A percentile compares a stretch with the other conserved stretches of the same genome.
Evolutionary conservation across 768 basidiomycete genomes (phyloP).

Genomic region (Boletales sp.): DNA sequence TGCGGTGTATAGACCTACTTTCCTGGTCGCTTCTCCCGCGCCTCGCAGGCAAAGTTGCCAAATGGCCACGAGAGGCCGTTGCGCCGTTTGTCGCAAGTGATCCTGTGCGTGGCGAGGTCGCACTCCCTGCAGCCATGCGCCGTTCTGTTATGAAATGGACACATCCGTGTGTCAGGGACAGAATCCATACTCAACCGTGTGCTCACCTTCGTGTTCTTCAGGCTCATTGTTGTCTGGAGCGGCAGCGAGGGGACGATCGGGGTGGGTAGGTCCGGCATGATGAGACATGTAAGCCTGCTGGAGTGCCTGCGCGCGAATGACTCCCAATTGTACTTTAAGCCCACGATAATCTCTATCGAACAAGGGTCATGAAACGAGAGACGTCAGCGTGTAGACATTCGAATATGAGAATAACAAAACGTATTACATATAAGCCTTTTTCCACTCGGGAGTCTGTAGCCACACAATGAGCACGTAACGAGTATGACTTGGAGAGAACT

Average conservation of each 20-base stretch:
- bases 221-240: neutral
- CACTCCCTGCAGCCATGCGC: neutral
- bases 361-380: neutral
- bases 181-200: neutral
- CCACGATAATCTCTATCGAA: conserved; percentile 61
- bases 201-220: conserved; percentile 1
- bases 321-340: conserved; percentile 67
- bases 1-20: conserved; percentile 4
- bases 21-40: neutral
- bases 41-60: neutral
- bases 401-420: neutral
- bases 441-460: conserved; percentile 61
- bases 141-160: neutral
- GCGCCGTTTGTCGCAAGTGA: neutral
- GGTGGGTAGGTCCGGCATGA: neutral
- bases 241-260: neutral
- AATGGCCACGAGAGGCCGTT: neutral
- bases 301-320: conserved; percentile 38
- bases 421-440: conserved; percentile 26
- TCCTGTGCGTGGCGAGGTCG: conserved; percentile 1
- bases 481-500: neutral
- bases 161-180: neutral
- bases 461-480: neutral
- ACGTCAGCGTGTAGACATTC: neutral
- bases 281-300: conserved; percentile 20